phyloP scores from a whole-genome alignment of 208 protist genomes.

The Trypanosoma caninum region DNA sequence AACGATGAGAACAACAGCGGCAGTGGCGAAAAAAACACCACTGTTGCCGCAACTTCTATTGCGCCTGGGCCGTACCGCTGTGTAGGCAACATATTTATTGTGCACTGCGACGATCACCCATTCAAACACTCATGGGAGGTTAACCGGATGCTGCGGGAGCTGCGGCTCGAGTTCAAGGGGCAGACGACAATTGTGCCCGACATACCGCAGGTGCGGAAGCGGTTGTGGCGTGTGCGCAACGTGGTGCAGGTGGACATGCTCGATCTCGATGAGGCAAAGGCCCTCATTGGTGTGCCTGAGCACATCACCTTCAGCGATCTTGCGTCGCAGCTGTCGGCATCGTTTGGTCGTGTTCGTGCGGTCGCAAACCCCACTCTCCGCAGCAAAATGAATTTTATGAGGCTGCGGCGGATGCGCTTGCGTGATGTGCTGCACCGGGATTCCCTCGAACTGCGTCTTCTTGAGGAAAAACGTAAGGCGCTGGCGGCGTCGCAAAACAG shows the following conservation, averaged over 20 bases:
- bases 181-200: slow-evolving; percentile 83
- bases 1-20: neutral
- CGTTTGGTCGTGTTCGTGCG: slow-evolving; percentile 52
- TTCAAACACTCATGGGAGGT: slow-evolving; percentile 87
- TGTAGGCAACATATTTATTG: slow-evolving; percentile 84
- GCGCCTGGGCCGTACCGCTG: slow-evolving; percentile 56
- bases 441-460: slow-evolving; percentile 60
- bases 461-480: slow-evolving; percentile 51
- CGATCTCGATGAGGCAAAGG: slow-evolving; percentile 81
- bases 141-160: slow-evolving; percentile 72
- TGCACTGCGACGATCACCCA: slow-evolving; percentile 73
- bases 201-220: slow-evolving; percentile 65
- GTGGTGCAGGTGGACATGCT: slow-evolving; percentile 72
- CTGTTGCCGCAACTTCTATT: slow-evolving; percentile 18
- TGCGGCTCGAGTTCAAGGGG: slow-evolving; percentile 82
- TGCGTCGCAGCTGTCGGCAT: slow-evolving; percentile 44
- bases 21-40: neutral
- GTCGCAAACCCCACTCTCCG: slow-evolving; percentile 46
- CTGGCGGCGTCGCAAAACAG: too few species aligned
- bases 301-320: slow-evolving; percentile 78
- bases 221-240: slow-evolving; percentile 72
- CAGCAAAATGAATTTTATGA: slow-evolving; percentile 81
- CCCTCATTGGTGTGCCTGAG: slow-evolving; percentile 68
- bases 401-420: slow-evolving; percentile 71
- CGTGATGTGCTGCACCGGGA: slow-evolving; percentile 83